Base-by-base conservation (phyloP, 2,329 filamentous ascomycete species). In the Immersiporthe knoxdaviesiana region DNA sequence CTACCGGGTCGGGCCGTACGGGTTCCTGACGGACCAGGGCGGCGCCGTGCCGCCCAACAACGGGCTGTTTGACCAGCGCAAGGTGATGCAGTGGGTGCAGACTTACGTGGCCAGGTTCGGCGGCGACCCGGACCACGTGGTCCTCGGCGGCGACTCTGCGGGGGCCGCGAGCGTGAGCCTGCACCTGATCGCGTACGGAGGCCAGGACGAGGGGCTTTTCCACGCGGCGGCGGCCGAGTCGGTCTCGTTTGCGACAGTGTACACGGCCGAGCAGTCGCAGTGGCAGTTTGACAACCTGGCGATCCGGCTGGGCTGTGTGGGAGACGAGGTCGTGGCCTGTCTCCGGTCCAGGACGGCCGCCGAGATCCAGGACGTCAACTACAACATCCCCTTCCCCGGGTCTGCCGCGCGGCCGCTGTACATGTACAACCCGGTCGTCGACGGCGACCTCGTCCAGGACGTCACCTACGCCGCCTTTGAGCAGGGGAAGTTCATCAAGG, bases 1-100 rank as follows among this genome's bases (percentile, higher is more conserved):
- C 78, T 94, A 94, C 76, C 88, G 92, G 6, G 90, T 94, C 14
- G 91, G 91, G 0, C 85, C 87, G 0, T 93, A 89, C 73, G 92
- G 92, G 0, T 94, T 94, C 75, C 82, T 94, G 16, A 86, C 87
- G 1, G 83, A 88, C 67, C 4, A 8, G 4, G 79, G 85, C 21
- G 85, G 90, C 73, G 74, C 72, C 72, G 85, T 87, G 2, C 86
- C 84, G 68, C 76, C 89, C 47, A 94, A 94, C 77, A 89, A 89
- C 73, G 92, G 92, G 1, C 80, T 94, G 0, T 85, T 86, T 44
- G 91, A 94, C 76, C 91, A 93, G 77, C 81, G 89, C 65, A 90
- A 90, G 74, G 89, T 87, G 0, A 77, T 94, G 18, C 77, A 90
- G 70, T 94, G 91, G 92, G 86, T 92, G 0, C 85, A 91, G 72